Evolutionary conservation across 441 rosid species (phyloP).

Genomic region (Adansonia grandidieri): DNA sequence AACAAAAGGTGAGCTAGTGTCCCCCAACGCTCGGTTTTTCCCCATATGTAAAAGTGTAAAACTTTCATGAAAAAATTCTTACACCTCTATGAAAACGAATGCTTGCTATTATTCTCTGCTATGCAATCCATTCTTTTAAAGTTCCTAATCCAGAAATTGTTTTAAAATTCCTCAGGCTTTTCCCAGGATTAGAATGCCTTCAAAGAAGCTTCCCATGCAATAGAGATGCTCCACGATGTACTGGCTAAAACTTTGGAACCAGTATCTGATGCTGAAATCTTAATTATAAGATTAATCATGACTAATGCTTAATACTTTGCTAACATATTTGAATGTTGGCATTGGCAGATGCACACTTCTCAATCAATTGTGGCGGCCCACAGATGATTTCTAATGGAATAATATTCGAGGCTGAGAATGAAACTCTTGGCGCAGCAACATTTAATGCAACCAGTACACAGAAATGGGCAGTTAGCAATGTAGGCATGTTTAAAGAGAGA

Average conservation of each 20-base stretch:
- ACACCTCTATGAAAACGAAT: background rate
- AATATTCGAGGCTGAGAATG: constrained; percentile 43
- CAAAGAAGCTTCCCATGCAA: constrained; percentile 61
- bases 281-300: constrained; percentile 15
- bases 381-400: constrained; percentile 30
- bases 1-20: constrained; percentile 43
- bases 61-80: background rate
- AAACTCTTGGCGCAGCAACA: constrained; percentile 40
- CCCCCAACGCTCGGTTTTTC: background rate
- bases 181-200: constrained; percentile 59
- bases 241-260: background rate
- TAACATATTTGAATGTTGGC: background rate
- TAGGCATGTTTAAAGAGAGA: constrained; percentile 51
- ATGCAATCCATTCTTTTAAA: background rate
- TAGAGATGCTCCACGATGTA: constrained; percentile 48
- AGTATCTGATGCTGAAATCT: background rate
- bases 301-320: background rate
- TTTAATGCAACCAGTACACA: constrained; percentile 31
- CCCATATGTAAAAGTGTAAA: background rate
- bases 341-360: constrained; percentile 53
- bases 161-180: background rate
- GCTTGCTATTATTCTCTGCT: background rate
- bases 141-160: background rate
- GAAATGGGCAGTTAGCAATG: constrained; percentile 76
- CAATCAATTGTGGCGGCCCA: constrained; percentile 64